Evolutionary conservation across 1,284 basidiomycete species (phyloP), one percentile per base, ranked within the genome.

Genomic region (Rhizoctonia solani): DNA sequence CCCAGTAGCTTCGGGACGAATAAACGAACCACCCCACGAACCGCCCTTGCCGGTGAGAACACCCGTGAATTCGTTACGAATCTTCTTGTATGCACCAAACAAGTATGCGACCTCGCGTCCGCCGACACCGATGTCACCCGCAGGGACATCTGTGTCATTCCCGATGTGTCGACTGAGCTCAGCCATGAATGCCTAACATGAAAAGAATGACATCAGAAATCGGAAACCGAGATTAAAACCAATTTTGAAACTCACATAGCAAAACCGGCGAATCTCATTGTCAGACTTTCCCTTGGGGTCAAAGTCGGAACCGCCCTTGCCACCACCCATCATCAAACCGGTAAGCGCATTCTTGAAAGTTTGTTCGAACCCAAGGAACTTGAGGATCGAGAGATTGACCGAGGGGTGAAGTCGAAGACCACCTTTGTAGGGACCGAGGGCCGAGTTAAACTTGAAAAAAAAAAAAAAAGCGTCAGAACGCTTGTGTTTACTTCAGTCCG

Each of bases 361-460:
- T 77, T 86, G 85, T 79, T 92, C 90, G 76, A 91, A 90, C 65
- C 89, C 90, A 72, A 92, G 84, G 86, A 92, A 92, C 78, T 92
- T 92, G 78, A 92, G 84, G 78, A 92, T 90, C 72, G 87, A 89
- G 46, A 92, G 83, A 81, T 91, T 92, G 78, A 92, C 90, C 66
- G 87, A 85, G 70, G 88, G 88, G 81, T 91, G 89, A 68, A 92
- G 83, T 72, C 90, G 86, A 72, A 91, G 85, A 77, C 89, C 89
- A 72, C 90, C 90, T 79, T 91, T 92, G 85, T 91, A 92, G 44
- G 89, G 89, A 68, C 89, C 90, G 59, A 92, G 83, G 19, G 88
- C 88, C 46, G 89, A 90, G 83, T 91, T 91, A 83, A 89, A 91
- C 85, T 88, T n/a, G n/a, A n/a, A n/a, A n/a, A n/a, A n/a, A n/a